Conservation (phyloP, 2,329 filamentous ascomycete genomes). For the Diaporthe capsici region DNA sequence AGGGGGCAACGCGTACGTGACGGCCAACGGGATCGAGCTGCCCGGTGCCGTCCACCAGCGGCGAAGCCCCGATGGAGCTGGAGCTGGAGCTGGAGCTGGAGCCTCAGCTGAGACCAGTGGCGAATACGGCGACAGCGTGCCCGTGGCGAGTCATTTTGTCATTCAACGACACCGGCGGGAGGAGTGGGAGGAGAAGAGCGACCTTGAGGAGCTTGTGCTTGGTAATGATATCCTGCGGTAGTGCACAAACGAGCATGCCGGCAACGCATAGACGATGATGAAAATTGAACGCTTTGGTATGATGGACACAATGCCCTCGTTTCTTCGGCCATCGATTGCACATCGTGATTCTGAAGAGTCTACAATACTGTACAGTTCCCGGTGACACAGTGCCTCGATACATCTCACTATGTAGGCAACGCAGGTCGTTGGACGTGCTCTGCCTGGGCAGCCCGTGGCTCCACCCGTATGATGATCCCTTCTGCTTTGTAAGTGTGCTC, state of each 20-base stretch:
- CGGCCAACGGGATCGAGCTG: background rate
- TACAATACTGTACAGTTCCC: background rate
- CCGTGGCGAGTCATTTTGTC: constrained; percentile 7
- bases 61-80: background rate
- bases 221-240: constrained; percentile 32
- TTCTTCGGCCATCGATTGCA: background rate
- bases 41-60: constrained; percentile 10
- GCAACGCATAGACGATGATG: constrained; percentile 5
- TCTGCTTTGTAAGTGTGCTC: background rate
- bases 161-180: constrained; percentile 7
- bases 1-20: background rate
- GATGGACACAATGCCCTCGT: background rate
- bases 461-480: background rate
- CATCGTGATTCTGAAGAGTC: background rate
- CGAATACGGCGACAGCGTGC: constrained; percentile 17
- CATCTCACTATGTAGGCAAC: background rate
- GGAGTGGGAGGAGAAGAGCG: constrained; percentile 26
- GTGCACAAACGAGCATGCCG: background rate
- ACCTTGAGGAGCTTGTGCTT: constrained; percentile 29
- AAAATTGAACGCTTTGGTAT: background rate
- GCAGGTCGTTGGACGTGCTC: background rate
- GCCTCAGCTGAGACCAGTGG: background rate
- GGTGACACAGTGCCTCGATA: background rate
- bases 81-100: background rate
- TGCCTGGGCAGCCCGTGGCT: background rate